phyloP scores from a whole-genome alignment of 2,329 filamentous ascomycete species.

The Fonsecaea pedrosoi region DNA sequence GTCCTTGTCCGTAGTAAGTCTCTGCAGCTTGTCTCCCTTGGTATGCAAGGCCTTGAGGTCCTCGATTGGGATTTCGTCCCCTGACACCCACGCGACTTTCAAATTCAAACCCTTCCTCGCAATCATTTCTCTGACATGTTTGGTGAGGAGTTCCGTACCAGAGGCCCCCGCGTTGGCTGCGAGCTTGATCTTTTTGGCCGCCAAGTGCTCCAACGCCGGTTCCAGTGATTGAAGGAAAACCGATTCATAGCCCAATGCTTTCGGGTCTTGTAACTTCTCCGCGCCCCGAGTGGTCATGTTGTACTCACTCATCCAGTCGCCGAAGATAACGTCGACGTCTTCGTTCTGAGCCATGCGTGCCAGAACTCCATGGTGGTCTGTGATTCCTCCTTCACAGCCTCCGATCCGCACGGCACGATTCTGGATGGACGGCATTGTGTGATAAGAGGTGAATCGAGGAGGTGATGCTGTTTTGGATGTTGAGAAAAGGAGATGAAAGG shows the following conservation, averaged over 20 bases:
- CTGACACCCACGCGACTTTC: slow-evolving; percentile 49
- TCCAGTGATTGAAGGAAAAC: slow-evolving; percentile 48
- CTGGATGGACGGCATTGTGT: slow-evolving; percentile 6
- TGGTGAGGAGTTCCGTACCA: slow-evolving; percentile 44
- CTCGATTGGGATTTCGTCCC: slow-evolving; percentile 50
- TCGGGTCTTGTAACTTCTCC: slow-evolving; percentile 37
- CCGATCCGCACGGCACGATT: slow-evolving; percentile 42
- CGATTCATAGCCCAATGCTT: slow-evolving; percentile 38
- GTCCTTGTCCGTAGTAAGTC: slow-evolving; percentile 15
- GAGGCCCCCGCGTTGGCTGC: slow-evolving; percentile 52
- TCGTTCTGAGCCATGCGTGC: slow-evolving; percentile 37
- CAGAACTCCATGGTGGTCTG: slow-evolving; percentile 20
- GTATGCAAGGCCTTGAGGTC: slow-evolving; percentile 36
- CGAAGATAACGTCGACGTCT: slow-evolving; percentile 35
- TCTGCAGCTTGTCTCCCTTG: slow-evolving; percentile 43
- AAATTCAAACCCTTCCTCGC: slow-evolving; percentile 42
- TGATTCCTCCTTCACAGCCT: slow-evolving; percentile 43
- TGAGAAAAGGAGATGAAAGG: not conserved
- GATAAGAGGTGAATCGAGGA: not conserved
- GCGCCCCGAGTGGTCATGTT: slow-evolving; percentile 40
- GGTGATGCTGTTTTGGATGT: not conserved
- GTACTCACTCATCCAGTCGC: slow-evolving; percentile 43
- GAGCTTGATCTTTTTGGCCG: slow-evolving; percentile 47
- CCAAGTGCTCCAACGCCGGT: slow-evolving; percentile 48
- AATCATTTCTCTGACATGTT: slow-evolving; percentile 42